A percentile compares a stretch with the other conserved stretches of the same genome.
Conservation (phyloP, 306 rosid species). For the Fagus crenata region DNA sequence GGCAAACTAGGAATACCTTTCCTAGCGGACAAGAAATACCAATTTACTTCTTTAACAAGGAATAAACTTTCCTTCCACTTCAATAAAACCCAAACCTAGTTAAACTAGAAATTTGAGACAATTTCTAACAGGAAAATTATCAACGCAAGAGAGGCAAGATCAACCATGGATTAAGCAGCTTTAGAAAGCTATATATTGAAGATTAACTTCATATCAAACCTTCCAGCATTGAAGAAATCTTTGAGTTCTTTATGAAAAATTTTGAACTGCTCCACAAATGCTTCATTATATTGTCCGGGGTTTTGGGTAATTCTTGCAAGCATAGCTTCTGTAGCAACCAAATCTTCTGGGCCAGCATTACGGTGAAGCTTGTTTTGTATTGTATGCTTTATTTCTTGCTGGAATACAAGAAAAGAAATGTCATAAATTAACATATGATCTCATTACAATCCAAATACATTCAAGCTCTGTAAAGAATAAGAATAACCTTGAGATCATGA, state of each 20-base stretch:
- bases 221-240: slow-evolving; percentile 99
- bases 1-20: too few relatives aligned
- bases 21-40: too few relatives aligned
- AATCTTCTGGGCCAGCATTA: slow-evolving; percentile 97
- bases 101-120: too few relatives aligned
- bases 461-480: slow-evolving; percentile 15
- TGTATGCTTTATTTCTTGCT: slow-evolving; percentile 93
- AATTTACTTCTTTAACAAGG: too few relatives aligned
- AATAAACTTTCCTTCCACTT: too few relatives aligned
- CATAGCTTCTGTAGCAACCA: slow-evolving; percentile 96
- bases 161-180: too few relatives aligned
- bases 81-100: too few relatives aligned
- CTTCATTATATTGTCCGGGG: slow-evolving; percentile 77
- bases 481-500: slow-evolving; percentile 81
- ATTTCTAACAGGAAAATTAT: too few relatives aligned
- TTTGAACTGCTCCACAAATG: slow-evolving; percentile 86
- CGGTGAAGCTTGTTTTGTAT: slow-evolving; percentile 99
- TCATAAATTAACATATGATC: slow-evolving; percentile 21
- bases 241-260: slow-evolving; percentile 89
- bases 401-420: slow-evolving; percentile 32
- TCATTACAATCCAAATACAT: slow-evolving; percentile 21
- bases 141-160: too few relatives aligned
- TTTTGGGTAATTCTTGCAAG: slow-evolving; percentile 79
- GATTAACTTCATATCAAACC: slow-evolving; percentile 51
- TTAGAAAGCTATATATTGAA: not conserved